Evolutionary conservation across 2,329 filamentous ascomycete species (phyloP).

Genomic region (Teratosphaeriaceae sp.): DNA sequence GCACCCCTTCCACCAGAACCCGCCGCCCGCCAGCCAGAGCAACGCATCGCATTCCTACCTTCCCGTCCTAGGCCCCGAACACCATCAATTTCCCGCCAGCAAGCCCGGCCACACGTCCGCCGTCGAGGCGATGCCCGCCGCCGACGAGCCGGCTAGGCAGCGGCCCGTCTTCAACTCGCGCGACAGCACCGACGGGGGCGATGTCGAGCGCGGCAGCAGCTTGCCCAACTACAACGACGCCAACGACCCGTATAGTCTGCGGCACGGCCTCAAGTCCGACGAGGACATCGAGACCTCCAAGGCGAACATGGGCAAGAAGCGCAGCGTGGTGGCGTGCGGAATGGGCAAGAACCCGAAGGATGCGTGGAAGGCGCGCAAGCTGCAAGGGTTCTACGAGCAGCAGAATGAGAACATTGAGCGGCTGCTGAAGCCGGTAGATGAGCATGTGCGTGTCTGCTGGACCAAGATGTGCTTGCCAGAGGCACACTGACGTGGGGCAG

Average conservation of each 20-base stretch:
- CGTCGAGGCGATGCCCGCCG: conserved; percentile 24
- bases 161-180: conserved; percentile 26
- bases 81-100: conserved; percentile 20
- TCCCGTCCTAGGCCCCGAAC: conserved; percentile 19
- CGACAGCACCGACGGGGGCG: conserved; percentile 26
- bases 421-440: conserved; percentile 85
- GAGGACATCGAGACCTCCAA: conserved; percentile 69
- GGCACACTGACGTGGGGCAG: conserved; percentile 46
- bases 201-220: conserved; percentile 41
- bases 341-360: conserved; percentile 38
- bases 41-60: conserved; percentile 14
- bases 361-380: conserved; percentile 44
- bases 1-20: conserved; percentile 34
- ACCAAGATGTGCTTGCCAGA: conserved; percentile 39
- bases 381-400: conserved; percentile 77
- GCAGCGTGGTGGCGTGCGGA: conserved; percentile 28
- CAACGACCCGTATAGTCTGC: conserved; percentile 76
- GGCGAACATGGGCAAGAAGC: conserved; percentile 71
- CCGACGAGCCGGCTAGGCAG: conserved; percentile 24
- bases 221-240: conserved; percentile 55
- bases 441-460: conserved; percentile 48
- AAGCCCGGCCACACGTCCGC: conserved; percentile 33
- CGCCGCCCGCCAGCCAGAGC: conserved; percentile 25
- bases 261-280: conserved; percentile 66
- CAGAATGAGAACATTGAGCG: conserved; percentile 94